Evolutionary conservation across 129 eudicot genomes (phyloP).

Genomic region (Ambrosia artemisiifolia): DNA sequence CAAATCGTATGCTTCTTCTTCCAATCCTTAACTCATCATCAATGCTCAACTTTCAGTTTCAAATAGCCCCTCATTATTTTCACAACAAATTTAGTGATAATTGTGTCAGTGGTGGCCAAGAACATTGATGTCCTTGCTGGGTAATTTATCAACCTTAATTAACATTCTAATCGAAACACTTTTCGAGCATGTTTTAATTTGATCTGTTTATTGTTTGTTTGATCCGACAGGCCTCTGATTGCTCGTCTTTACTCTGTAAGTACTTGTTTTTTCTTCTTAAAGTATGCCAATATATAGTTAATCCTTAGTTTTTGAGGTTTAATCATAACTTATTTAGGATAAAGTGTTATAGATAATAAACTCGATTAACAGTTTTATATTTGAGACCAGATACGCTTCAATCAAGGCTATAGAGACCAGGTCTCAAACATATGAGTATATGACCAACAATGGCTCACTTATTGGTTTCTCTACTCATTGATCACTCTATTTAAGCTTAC

Average conservation of each 20-base stretch:
- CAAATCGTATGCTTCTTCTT: no score
- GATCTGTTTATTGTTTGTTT: conserved; percentile 10
- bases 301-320: background rate
- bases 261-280: background rate
- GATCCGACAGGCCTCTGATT: conserved; percentile 66
- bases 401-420: conserved; percentile 79
- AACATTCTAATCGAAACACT: background rate
- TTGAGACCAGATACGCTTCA: conserved; percentile 63
- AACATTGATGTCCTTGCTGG: conserved; percentile 88
- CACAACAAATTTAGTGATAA: no score
- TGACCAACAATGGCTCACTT: conserved; percentile 92
- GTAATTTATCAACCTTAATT: conserved; percentile 31
- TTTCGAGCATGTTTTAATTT: background rate
- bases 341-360: no score
- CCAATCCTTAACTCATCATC: no score
- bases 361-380: background rate
- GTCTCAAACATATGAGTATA: conserved; percentile 61
- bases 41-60: no score
- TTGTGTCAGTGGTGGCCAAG: conserved; percentile 59
- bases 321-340: background rate
- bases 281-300: background rate
- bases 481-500: conserved; percentile 84
- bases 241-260: conserved; percentile 92
- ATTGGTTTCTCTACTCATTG: conserved; percentile 87
- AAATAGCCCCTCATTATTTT: no score